Base-by-base conservation (phyloP, 306 rosid species). In the Vachellia collinsii region DNA sequence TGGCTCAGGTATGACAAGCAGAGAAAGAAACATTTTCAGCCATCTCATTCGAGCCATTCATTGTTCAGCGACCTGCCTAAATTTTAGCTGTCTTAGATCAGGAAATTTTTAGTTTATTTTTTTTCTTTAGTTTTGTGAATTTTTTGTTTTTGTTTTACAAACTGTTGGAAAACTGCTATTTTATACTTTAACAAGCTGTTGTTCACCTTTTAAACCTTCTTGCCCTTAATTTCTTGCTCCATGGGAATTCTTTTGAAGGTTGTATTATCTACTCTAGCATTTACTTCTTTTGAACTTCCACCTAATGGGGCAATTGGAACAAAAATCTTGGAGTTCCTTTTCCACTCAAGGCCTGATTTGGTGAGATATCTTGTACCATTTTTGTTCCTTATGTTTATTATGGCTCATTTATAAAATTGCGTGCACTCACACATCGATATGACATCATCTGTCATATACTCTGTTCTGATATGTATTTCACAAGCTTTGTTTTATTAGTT, bases 261-360 rank as follows among this genome's bases (percentile, higher is more conserved):
- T 38, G 74, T 87, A 71, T 79, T 91, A 77, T 91, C 89, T 79
- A 91, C 94, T 70, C 84, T 89, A 23, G 91, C 92, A 84, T 91
- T 91, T 85, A 91, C 92, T 38, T 90, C 92, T 46, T 91, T 91
- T 77, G 94, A 91, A 80, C 94, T 91, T 80, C 92, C 94, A 68
- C 91, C 92, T 48, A 91, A 91, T 79, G 91, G 90, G 75, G 92
- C 94, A 46, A 81, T 89, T 80, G 94, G 94, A 80, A 91, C 94
- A 81, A 79, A 50, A 81, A 84, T 89, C 39, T 75, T 91, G 88
- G 87, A 82, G 77, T 91, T 89, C 77, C 91, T 91, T 76, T 91
- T 91, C 79, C 89, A 91, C 79, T 89, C 94, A 19, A 84, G 91
- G 82, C 64, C 94, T 82, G 92, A 91, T 82, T 82, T 91, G 91